Evolutionary conservation across 2,329 filamentous ascomycete species (phyloP), one percentile per base, ranked within the genome.

Genomic region (Akanthomyces lecanii): DNA sequence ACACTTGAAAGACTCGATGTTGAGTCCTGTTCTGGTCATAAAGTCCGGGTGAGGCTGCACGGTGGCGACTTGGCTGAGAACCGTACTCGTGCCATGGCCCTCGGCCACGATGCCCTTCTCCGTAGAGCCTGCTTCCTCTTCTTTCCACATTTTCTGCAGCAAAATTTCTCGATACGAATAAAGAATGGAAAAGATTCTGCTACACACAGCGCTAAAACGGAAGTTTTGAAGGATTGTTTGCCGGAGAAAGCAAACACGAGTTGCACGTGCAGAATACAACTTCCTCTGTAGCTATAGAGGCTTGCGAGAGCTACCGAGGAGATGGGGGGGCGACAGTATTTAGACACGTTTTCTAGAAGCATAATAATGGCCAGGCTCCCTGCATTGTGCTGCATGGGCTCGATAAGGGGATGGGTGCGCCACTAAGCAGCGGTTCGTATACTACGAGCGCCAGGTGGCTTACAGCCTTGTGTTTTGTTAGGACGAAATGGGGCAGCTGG

Each of bases 21-120:
- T 77, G 52, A 78, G 64, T 61, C 76, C 76, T 61, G 73, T 76
- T 61, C 76, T 71, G 42, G 76, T 78, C 67, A 69, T 67, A 65
- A 73, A 76, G 64, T 71, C 56, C 2, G 62, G 62, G n/a, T 62
- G 60, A 30, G 60, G 60, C 44, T 62, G 51, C 25, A 62, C 60
- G 4, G 60, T 23, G 25, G 48, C 52, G 30, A 62, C 60, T 28
- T 62, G 51, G 25, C 11, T 48, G 44, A 62, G 52, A 44, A 62
- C 21, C 23, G 38, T 25, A 52, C 60, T 62, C 3, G 52, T 40
- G 60, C 42, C 52, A 23, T 42, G 51, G 23, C 42, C 44, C 21
- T 62, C 60, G 36, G 44, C 30, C 30, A 50, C 51, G 10, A 11
- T 12, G 33, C 30, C 51, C 33, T 62, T 62, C 23, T 62, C 60